These are phyloP conservation scores for Neurospora sp. DNA, from an alignment of 495 filamentous ascomycete genomes.

Conservation along the genomic window DNA sequence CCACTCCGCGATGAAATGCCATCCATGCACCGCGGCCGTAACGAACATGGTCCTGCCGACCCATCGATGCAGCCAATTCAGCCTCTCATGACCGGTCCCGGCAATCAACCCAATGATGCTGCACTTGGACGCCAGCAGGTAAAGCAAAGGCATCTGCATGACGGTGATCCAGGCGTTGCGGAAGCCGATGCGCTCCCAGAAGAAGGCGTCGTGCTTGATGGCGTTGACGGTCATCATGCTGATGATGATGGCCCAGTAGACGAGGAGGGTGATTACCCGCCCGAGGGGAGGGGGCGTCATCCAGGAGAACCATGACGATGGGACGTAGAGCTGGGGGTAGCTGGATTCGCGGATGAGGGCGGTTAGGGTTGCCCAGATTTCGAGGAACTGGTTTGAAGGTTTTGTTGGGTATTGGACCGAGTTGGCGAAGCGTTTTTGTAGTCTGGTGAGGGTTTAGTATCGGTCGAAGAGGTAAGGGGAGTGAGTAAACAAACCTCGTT, in stretches of 20 bases:
- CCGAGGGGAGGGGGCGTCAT: slow-evolving; percentile 49
- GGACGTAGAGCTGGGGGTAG: slow-evolving; percentile 51
- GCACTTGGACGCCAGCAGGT: slow-evolving; percentile 68
- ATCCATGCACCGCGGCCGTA: slow-evolving; percentile 64
- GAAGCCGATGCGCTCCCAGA: slow-evolving; percentile 64
- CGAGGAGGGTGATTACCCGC: slow-evolving; percentile 39
- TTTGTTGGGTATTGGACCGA: slow-evolving; percentile 48
- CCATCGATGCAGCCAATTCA: slow-evolving; percentile 86
- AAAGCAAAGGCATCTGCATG: slow-evolving; percentile 73
- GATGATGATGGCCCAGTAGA: slow-evolving; percentile 48
- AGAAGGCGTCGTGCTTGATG: slow-evolving; percentile 31
- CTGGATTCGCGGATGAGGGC: slow-evolving; percentile 57
- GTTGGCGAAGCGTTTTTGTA: slow-evolving; percentile 26
- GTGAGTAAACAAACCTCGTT: slow-evolving; percentile 19
- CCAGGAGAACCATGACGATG: slow-evolving; percentile 36
- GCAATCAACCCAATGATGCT: slow-evolving; percentile 60
- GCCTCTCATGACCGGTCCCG: slow-evolving; percentile 60
- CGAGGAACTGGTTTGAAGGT: slow-evolving; percentile 47
- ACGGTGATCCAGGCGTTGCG: slow-evolving; percentile 67
- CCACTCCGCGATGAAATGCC: slow-evolving; percentile 63
- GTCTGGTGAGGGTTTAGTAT: slow-evolving; percentile 13
- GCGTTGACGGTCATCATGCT: slow-evolving; percentile 44
- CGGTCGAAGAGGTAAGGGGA: neutral
- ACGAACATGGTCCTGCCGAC: slow-evolving; percentile 63
- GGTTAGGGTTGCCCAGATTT: slow-evolving; percentile 54